phyloP scores from a whole-genome alignment of 2,329 filamentous ascomycete genomes.

The Alternaria ethzedia region DNA sequence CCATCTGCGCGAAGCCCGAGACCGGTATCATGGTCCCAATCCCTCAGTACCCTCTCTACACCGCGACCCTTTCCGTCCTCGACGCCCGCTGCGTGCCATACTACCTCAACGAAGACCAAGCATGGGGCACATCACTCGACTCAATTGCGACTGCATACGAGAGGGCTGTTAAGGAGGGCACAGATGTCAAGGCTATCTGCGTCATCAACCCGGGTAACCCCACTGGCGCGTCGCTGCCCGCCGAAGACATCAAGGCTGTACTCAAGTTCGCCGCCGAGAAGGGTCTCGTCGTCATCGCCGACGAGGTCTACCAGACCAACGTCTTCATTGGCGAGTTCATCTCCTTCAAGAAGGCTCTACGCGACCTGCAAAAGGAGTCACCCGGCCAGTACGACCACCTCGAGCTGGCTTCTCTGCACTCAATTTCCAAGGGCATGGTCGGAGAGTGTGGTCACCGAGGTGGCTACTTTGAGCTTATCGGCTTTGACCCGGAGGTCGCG shows the following conservation, averaged over 20 bases:
- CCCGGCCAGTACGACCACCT: constrained; percentile 79
- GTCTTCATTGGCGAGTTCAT: constrained; percentile 93
- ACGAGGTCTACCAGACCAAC: constrained; percentile 99
- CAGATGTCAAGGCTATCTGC: constrained; percentile 89
- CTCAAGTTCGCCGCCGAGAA: constrained; percentile 85
- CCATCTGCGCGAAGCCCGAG: constrained; percentile 79
- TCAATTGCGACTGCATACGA: constrained; percentile 76
- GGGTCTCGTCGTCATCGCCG: constrained; percentile 87
- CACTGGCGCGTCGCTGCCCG: constrained; percentile 83
- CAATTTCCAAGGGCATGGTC: constrained; percentile 96
- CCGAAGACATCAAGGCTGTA: constrained; percentile 81
- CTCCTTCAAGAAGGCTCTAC: constrained; percentile 90
- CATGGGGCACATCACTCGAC: constrained; percentile 88
- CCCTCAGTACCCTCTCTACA: constrained; percentile 97
- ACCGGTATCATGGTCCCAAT: constrained; percentile 92
- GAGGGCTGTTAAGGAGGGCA: constrained; percentile 76
- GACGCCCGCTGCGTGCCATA: constrained; percentile 91
- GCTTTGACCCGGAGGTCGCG: constrained; percentile 84
- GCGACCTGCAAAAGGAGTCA: constrained; percentile 74
- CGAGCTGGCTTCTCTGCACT: constrained; percentile 91
- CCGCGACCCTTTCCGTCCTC: constrained; percentile 84
- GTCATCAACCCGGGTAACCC: constrained; percentile 99
- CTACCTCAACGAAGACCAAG: constrained; percentile 83
- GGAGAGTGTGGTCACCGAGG: constrained; percentile 98
- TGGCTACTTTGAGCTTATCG: constrained; percentile 95